These are phyloP conservation scores for Zymoseptoria tritici DNA, from an alignment of 2,329 filamentous ascomycete genomes.

Conservation along the genomic window DNA sequence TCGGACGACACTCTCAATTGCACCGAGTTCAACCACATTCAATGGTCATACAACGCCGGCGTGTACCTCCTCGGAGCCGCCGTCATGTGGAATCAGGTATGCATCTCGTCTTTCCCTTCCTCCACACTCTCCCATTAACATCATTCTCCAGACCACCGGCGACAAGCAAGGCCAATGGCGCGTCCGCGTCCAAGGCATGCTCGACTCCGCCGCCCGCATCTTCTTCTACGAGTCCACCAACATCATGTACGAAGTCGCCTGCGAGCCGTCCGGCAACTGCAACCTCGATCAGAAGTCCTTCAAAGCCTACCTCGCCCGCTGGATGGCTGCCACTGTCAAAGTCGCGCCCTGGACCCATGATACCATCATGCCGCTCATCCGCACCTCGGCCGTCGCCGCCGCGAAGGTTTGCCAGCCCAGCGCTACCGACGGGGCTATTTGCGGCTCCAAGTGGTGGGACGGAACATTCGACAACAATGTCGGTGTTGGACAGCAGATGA, in stretches of 20 bases:
- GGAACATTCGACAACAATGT: conserved; percentile 36
- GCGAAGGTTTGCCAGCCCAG: conserved; percentile 39
- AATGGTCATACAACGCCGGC: conserved; percentile 43
- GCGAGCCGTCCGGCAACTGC: conserved; percentile 34
- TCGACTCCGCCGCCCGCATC: conserved; percentile 25
- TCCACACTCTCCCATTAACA: not conserved
- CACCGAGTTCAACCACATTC: conserved; percentile 36
- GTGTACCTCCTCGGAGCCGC: conserved; percentile 41
- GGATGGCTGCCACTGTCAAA: conserved; percentile 48
- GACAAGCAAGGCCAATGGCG: conserved; percentile 13
- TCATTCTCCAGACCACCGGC: conserved; percentile 11
- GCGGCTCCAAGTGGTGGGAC: conserved; percentile 36
- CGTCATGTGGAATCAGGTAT: conserved; percentile 42
- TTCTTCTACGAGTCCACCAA: conserved; percentile 31
- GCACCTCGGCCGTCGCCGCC: conserved; percentile 46
- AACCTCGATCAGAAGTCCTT: conserved; percentile 37
- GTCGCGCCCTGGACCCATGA: conserved; percentile 49
- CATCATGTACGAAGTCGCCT: conserved; percentile 38
- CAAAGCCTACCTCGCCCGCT: conserved; percentile 42
- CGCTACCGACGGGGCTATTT: conserved; percentile 36
- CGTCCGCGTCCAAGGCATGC: conserved; percentile 18
- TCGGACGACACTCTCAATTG: conserved; percentile 39
- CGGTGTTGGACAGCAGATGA: conserved; percentile 52
- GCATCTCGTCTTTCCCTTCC: not conserved
- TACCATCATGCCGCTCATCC: conserved; percentile 44